Evolutionary conservation across 306 rosid genomes (phyloP).

Genomic region (Erythrophleum fordii): DNA sequence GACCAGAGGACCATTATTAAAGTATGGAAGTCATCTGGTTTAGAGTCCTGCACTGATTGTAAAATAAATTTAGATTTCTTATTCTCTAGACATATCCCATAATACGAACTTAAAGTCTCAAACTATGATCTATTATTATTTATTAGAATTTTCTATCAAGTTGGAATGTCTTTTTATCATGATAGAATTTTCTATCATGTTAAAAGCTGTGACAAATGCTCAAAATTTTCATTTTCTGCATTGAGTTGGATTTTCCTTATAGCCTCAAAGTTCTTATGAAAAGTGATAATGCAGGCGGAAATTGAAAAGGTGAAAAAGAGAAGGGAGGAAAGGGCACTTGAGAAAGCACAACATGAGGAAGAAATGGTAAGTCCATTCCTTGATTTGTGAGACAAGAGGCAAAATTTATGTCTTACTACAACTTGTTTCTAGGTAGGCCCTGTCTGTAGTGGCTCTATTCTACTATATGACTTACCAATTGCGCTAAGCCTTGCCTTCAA

Average conservation of each 20-base stretch:
- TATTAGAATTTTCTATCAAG: not conserved
- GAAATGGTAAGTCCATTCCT: slow-evolving; percentile 76
- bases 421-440: not conserved
- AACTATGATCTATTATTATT: not conserved
- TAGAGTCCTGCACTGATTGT: not conserved
- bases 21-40: not conserved
- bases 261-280: not conserved
- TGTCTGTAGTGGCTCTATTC: not conserved
- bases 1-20: not conserved
- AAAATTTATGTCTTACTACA: not conserved
- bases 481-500: not conserved
- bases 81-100: not conserved
- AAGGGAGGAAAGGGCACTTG: slow-evolving; percentile 98
- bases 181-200: not conserved
- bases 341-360: slow-evolving; percentile 94
- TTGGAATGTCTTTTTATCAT: not conserved
- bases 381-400: slow-evolving; percentile 9
- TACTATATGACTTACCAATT: slow-evolving; percentile 9
- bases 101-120: too few species aligned
- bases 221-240: too few species aligned
- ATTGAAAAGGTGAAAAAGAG: slow-evolving; percentile 96
- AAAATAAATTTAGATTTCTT: not conserved
- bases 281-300: slow-evolving; percentile 76
- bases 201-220: not conserved
- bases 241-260: not conserved